phyloP scores from a whole-genome alignment of 352 stramenopile species.

The Phytophthora europaea region DNA sequence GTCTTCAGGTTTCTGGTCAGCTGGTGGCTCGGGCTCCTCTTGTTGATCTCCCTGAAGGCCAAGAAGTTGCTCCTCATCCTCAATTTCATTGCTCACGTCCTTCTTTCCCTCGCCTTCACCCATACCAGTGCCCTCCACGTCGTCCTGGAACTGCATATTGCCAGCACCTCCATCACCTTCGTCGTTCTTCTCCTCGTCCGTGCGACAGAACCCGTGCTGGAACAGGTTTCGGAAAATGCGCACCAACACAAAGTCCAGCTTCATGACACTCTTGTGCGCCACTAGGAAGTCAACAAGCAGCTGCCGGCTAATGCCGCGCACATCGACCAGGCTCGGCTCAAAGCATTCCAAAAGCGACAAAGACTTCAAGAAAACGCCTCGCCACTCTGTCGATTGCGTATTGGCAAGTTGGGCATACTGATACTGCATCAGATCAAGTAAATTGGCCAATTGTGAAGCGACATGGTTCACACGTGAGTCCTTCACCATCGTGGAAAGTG shows the following conservation, averaged over 20 bases:
- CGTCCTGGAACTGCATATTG: slow-evolving; percentile 98
- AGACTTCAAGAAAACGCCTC: slow-evolving; percentile 48
- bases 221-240: slow-evolving; percentile 97
- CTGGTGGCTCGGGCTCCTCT: slow-evolving; percentile 77
- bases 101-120: slow-evolving; percentile 99
- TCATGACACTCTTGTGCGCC: slow-evolving; percentile 93
- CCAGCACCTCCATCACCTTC: slow-evolving; percentile 84
- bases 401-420: slow-evolving; percentile 58
- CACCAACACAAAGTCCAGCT: slow-evolving; percentile 96
- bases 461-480: slow-evolving; percentile 80
- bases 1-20: slow-evolving; percentile 94
- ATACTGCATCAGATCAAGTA: slow-evolving; percentile 56
- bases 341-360: slow-evolving; percentile 68
- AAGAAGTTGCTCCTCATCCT: slow-evolving; percentile 99
- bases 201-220: slow-evolving; percentile 96
- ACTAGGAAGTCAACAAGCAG: slow-evolving; percentile 83
- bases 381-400: slow-evolving; percentile 41
- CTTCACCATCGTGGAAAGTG: slow-evolving; percentile 68
- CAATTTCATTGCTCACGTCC: slow-evolving; percentile 99
- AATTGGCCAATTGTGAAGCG: slow-evolving; percentile 56
- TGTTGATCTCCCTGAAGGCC: slow-evolving; percentile 96
- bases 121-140: slow-evolving; percentile 99
- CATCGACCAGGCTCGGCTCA: slow-evolving; percentile 66
- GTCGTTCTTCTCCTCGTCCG: slow-evolving; percentile 91
- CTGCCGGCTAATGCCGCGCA: slow-evolving; percentile 85